Base-by-base conservation (phyloP, 1,139 yeast species). In the Scheffersomyces insectosa region DNA sequence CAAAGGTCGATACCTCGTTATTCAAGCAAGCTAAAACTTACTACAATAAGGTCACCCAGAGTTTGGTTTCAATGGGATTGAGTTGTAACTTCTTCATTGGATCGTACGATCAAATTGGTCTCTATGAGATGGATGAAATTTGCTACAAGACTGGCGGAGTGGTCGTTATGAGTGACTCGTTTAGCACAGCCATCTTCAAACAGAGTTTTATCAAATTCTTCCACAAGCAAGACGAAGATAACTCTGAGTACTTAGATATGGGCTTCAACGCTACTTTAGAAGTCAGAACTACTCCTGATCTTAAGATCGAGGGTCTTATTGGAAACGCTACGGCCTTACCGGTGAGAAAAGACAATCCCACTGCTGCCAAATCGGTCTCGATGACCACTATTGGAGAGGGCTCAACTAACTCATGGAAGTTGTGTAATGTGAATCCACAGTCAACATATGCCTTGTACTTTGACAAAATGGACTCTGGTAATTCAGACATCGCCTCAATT, bases 101-200 rank as follows among this genome's bases (percentile, higher is more conserved):
- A 14, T 75, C 84, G 25, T 82, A 83, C 57, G 88, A 83, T 56
- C 88, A 83, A 62, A 77, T 82, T 28, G 88, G 88, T 0, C 63
- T 83, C 11, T 77, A 65, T 51, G 88, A 83, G 56, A 82, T 83
- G 88, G 85, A 80, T 46, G 72, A 75, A 33, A 65, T 82, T 5
- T 70, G 82, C 43, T 68, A 75, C 48, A 73, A 72, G 44, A 80
- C 87, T 2, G 88, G 88, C 10, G 88, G 88, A 33, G 68, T 70
- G 3, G 73, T 82, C 5, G 82, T 83, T 1, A 74, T 82, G 71
- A 71, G 83, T 48, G 88, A 83, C 60, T 79, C 84, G 3, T 83
- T 82, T 54, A 73, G 77, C 38, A 82, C 87, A 0, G 78, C 88
- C 1, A 82, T 83, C 48, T 83, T 82, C 65, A 80, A 77, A 50